phyloP scores from a whole-genome alignment of 2,329 filamentous ascomycete species.

The Fusarium circinatum region DNA sequence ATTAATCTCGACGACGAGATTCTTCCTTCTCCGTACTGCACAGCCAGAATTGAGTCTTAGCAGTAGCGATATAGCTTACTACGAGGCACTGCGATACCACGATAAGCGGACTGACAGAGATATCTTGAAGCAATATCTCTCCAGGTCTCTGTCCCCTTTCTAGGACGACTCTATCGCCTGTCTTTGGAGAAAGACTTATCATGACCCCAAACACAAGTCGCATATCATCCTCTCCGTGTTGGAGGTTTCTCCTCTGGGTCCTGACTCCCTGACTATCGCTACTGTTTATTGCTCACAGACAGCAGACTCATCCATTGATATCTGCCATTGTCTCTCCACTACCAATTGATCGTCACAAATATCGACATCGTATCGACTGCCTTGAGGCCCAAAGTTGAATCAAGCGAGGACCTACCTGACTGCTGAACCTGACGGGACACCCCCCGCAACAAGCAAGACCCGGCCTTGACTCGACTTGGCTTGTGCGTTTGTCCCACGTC shows the following conservation, averaged over 20 bases:
- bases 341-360: conserved; percentile 10
- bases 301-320: background rate
- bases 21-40: conserved; percentile 9
- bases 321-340: conserved; percentile 8
- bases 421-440: conserved; percentile 20
- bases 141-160: conserved; percentile 29
- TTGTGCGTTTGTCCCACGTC: conserved; percentile 7
- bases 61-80: conserved; percentile 14
- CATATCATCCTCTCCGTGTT: conserved; percentile 52
- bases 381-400: conserved; percentile 25
- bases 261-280: conserved; percentile 51
- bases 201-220: conserved; percentile 53
- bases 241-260: conserved; percentile 54
- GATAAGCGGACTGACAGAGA: conserved; percentile 35
- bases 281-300: background rate
- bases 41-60: conserved; percentile 18
- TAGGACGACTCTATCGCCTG: conserved; percentile 23
- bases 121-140: conserved; percentile 12
- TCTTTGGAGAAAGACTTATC: conserved; percentile 46
- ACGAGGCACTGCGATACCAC: background rate
- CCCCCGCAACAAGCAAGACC: conserved; percentile 16
- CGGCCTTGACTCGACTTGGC: conserved; percentile 1
- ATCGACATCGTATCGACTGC: conserved; percentile 17
- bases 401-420: conserved; percentile 20
- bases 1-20: conserved; percentile 19